Evolutionary conservation across 2,329 filamentous ascomycete genomes (phyloP), one percentile per base, ranked within the genome.

Genomic region (Chaetomiaceae sp.): DNA sequence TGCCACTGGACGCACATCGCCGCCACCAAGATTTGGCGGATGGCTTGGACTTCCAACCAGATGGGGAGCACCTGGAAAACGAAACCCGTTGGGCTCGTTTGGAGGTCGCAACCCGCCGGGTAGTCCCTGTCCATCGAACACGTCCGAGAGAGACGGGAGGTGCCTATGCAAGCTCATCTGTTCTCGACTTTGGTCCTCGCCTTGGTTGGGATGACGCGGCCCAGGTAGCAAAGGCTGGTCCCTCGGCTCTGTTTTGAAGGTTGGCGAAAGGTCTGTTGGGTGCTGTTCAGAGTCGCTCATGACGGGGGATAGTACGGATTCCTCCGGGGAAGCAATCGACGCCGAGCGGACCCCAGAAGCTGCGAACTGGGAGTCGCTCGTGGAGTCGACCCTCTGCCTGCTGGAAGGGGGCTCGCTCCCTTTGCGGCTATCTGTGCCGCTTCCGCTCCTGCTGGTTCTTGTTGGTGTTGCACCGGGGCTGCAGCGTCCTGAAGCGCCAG

Each of bases 381-480:
- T 63, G 0, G 77, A 81, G 38, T 70, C 70, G 38, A 78, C 62
- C 40, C 77, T 69, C 53, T 76, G 71, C 8, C 73, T 68, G 30
- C 64, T 65, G 10, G 71, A 69, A 4, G 75, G 72, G n/a, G 73
- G 70, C 48, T 79, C 77, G 47, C 73, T 77, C 17, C 71, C 74
- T 17, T 65, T 68, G 31, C 71, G 64, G 53, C 72, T 73, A 31
- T 78, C 75, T 23, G 72, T 74, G 17, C 73, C 70, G 44, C 74
- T 78, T 4, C 66, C 67, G n/a, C 70, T 73, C 43, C 68, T 66
- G 37, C 67, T 54, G 14, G 48, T 70, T 13, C 65, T 64, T 21
- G 66, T 68, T 3, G 70, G 70, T 4, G 68, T 70, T 9, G 63
- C 68, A 44, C 70, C 71, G 31, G 70, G 71, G 54, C 69, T 73